These are phyloP conservation scores for Tolypocladium tropicale DNA, from an alignment of 2,329 filamentous ascomycete genomes.

Conservation along the genomic window DNA sequence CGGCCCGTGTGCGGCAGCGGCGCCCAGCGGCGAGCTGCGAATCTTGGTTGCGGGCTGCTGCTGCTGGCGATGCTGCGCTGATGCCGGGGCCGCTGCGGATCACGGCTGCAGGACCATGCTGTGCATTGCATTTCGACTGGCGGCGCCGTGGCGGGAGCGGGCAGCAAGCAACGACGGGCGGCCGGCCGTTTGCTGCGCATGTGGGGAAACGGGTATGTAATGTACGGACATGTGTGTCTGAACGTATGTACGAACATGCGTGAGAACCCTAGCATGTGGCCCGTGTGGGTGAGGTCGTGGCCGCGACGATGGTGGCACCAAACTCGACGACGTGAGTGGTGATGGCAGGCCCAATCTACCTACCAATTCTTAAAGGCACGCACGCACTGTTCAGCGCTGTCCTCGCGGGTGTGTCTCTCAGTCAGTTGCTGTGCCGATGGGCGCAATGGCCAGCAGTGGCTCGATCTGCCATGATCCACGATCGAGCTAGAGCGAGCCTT, in stretches of 20 bases:
- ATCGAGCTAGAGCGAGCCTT: background rate
- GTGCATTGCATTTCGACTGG: background rate
- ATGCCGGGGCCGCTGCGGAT: background rate
- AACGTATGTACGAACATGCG: background rate
- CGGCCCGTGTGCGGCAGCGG: background rate
- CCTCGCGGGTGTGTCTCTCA: background rate
- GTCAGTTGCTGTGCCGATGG: background rate
- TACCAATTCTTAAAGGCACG: too few species aligned
- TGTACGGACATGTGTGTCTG: background rate
- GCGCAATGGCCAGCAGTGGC: background rate
- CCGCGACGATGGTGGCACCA: background rate
- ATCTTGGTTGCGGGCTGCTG: background rate
- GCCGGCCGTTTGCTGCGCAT: background rate
- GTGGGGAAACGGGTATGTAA: background rate
- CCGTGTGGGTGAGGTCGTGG: background rate
- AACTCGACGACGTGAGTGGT: background rate
- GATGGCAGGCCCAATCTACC: background rate
- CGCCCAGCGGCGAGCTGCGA: background rate
- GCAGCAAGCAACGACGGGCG: background rate
- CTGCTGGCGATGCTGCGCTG: background rate
- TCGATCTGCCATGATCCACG: background rate
- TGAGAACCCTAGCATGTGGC: background rate
- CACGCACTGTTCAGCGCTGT: background rate
- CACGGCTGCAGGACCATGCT: slow-evolving; percentile 2
- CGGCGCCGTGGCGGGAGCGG: background rate